Percentiles rank a stretch among this genome's conserved stretches.
Conservation (phyloP, 768 basidiomycete genomes). For the Macrocybe gigantea region DNA sequence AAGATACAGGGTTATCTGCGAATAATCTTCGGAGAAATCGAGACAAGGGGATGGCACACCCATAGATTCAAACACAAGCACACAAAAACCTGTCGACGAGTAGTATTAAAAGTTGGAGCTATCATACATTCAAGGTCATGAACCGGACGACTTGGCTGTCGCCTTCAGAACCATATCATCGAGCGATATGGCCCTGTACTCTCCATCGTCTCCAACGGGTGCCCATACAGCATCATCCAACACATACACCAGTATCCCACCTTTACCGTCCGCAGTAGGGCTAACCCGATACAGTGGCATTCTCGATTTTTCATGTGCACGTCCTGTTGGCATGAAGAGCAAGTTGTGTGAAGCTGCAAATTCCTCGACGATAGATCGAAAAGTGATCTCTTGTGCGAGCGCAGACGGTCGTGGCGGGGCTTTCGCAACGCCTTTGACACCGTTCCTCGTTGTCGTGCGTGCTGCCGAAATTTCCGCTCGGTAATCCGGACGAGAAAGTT, state of each 20-base stretch:
- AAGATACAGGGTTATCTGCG: too few relatives aligned
- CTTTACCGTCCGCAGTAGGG: conserved; percentile 70
- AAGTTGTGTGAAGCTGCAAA: conserved; percentile 80
- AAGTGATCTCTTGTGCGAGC: conserved; percentile 79
- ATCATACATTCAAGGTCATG: too few relatives aligned
- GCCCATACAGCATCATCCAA: conserved; percentile 94
- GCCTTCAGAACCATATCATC: conserved; percentile 76
- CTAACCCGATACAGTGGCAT: conserved; percentile 89
- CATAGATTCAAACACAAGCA: too few relatives aligned
- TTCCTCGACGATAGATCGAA: conserved; percentile 91
- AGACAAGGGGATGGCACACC: too few relatives aligned
- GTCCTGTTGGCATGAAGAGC: conserved; percentile 84
- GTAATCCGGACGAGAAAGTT: conserved; percentile 64
- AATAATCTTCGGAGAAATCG: too few relatives aligned
- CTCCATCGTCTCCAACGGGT: conserved; percentile 44
- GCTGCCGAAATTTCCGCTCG: conserved; percentile 35
- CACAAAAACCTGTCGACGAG: too few relatives aligned
- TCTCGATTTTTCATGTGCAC: conserved; percentile 76
- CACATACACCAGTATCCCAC: conserved; percentile 86
- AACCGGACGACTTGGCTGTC: too few relatives aligned
- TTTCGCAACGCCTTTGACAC: conserved; percentile 25
- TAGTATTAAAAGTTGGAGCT: too few relatives aligned
- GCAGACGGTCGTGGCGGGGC: conserved; percentile 34
- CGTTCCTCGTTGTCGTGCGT: conserved; percentile 18
- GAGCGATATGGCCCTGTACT: conserved; percentile 72